A percentile compares a stretch with the other conserved stretches of the same genome.
Evolutionary conservation across 306 rosid species (phyloP).

Genomic region (Luffa aegyptiaca): DNA sequence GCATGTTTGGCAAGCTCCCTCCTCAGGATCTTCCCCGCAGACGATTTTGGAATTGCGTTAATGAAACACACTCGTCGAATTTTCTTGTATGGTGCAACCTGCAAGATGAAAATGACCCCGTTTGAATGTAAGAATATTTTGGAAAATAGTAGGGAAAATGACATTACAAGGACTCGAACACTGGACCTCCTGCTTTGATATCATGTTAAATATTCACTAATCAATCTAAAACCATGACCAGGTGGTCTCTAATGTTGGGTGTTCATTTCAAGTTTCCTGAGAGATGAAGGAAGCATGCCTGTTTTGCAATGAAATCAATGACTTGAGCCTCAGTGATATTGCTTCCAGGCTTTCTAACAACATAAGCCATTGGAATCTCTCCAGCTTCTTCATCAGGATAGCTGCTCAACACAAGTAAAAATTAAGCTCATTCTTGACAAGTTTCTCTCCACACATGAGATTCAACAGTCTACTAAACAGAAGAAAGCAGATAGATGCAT

Average conservation of each 20-base stretch:
- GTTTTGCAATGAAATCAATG: constrained; percentile 63
- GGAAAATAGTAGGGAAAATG: too few relatives aligned
- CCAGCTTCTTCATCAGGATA: constrained; percentile 86
- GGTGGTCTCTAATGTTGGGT: background rate
- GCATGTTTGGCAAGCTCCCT: too few relatives aligned
- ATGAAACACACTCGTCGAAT: too few relatives aligned
- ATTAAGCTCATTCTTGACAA: background rate
- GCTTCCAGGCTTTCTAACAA: constrained; percentile 76
- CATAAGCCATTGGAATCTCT: constrained; percentile 85
- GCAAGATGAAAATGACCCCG: too few relatives aligned
- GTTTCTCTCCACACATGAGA: background rate
- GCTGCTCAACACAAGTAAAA: constrained; percentile 29
- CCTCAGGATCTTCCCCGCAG: too few relatives aligned
- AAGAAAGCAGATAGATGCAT: constrained; percentile 13
- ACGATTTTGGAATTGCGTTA: too few relatives aligned
- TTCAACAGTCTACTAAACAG: background rate
- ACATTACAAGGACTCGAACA: too few relatives aligned
- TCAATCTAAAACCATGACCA: too few relatives aligned
- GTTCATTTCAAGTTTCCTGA: background rate
- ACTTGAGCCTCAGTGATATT: constrained; percentile 45
- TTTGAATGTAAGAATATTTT: too few relatives aligned
- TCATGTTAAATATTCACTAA: too few relatives aligned
- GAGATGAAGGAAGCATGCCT: constrained; percentile 21
- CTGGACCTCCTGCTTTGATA: too few relatives aligned
- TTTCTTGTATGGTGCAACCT: too few relatives aligned